Base-by-base conservation (phyloP, 2,329 filamentous ascomycete species). In the Diaporthe longicolla region DNA sequence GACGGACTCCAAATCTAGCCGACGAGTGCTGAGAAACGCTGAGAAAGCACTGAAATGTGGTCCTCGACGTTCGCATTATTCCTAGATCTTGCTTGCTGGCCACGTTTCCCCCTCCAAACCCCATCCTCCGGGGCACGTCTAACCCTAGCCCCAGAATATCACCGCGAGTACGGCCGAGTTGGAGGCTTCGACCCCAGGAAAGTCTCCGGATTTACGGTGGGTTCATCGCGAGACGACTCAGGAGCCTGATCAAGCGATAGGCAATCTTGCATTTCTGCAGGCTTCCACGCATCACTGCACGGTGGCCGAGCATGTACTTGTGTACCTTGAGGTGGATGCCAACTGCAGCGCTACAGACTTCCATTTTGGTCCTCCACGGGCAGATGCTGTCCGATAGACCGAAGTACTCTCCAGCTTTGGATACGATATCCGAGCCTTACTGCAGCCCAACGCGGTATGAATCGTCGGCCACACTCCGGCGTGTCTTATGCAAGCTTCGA, bases 131-230 rank as follows among this genome's bases (percentile, higher is more conserved):
- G 71, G 40, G 35, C 24, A 8, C 26, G 26, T 66, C 29, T n/a
- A 37, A 26, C 29, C 57, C 50, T 11, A 29, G 70, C 45, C 55
- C 70, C 73, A 74, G 63, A 74, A 74, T 74, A 74, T 69, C 73
- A 66, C 73, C 73, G 73, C 43, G 63, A 74, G 73, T 61, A 57
- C 37, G 73, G 73, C 73, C 73, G 73, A 74, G 55, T 61, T 37
- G 26, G 57, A 50, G 54, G 15, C 35, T n/a, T 52, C 29, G 24
- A 57, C 35, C 43, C 43, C 32, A 40, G 48, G 40, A 21, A 11
- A 17, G n/a, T 2, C 19, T 58, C 21, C 13, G 10, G 32, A 11
- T 40, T 58, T n/a, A 13, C 6, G n/a, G 52, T 43, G 48, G 58
- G 48, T 15, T 24, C 29, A 17, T 54, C 24, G 17, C 52, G 32